These are phyloP conservation scores for Saccharum officinarum DNA, from an alignment of 176 grass and related monocot species.

Conservation along the genomic window DNA sequence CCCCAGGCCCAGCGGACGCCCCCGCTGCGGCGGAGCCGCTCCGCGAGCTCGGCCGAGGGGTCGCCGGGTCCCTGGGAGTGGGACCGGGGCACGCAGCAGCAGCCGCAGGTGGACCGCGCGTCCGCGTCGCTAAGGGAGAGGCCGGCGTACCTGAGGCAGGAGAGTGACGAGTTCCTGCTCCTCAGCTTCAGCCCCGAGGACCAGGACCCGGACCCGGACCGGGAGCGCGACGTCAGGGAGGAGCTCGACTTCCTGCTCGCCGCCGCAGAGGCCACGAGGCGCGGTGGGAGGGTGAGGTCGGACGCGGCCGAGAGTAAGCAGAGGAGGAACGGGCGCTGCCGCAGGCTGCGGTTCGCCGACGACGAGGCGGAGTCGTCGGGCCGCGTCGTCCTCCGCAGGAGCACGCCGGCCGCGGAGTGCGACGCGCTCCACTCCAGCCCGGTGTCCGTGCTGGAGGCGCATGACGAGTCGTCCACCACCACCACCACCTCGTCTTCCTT, in stretches of 20 bases:
- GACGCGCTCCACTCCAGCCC: constrained; percentile 55
- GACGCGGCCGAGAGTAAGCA: neutral
- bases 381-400: neutral
- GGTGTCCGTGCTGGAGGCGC: constrained; percentile 71
- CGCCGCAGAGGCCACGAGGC: neutral
- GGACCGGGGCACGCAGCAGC: neutral
- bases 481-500: constrained; percentile 20
- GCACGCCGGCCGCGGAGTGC: neutral
- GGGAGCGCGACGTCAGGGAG: neutral
- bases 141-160: constrained; percentile 57
- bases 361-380: neutral
- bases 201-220: neutral
- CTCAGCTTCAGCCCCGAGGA: constrained; percentile 80
- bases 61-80: constrained; percentile 18
- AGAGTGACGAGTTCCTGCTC: constrained; percentile 85
- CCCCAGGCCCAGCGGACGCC: neutral
- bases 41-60: constrained; percentile 50
- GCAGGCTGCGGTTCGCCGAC: constrained; percentile 23
- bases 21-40: constrained; percentile 41
- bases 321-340: neutral
- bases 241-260: neutral
- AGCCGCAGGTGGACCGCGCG: neutral
- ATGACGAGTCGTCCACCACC: constrained; percentile 28
- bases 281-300: neutral
- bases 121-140: constrained; percentile 49